Evolutionary conservation across 1,284 basidiomycete species (phyloP).

Genomic region (Sanguinoderma infundibulare): DNA sequence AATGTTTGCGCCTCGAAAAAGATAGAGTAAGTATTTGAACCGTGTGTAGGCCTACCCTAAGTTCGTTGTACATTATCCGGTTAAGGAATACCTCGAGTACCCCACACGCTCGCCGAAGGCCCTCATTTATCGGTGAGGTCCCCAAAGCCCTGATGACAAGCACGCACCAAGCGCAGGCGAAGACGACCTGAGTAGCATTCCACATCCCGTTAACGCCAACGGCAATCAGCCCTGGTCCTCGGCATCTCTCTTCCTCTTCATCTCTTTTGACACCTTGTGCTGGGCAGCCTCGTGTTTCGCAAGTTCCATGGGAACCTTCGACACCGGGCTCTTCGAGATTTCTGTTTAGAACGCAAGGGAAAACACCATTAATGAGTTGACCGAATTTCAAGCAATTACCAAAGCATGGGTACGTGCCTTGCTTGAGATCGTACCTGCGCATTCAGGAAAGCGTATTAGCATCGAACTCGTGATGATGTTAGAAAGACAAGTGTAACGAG

Average conservation of each 20-base stretch:
- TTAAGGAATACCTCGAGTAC: no score
- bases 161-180: slow-evolving; percentile 10
- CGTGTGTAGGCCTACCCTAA: background rate
- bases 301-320: slow-evolving; percentile 86
- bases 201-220: background rate
- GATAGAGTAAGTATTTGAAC: no score
- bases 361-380: slow-evolving; percentile 9
- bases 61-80: no score
- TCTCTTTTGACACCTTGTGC: slow-evolving; percentile 86
- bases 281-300: slow-evolving; percentile 91
- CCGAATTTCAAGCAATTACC: slow-evolving; percentile 10
- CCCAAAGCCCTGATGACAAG: slow-evolving; percentile 6
- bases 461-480: background rate
- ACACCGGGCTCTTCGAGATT: slow-evolving; percentile 91
- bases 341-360: slow-evolving; percentile 50
- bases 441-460: slow-evolving; percentile 27
- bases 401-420: slow-evolving; percentile 57
- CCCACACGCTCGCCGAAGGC: slow-evolving; percentile 10
- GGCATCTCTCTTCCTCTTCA: slow-evolving; percentile 87
- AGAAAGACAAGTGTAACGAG: slow-evolving; percentile 17
- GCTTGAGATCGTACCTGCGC: slow-evolving; percentile 85
- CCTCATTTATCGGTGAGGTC: background rate
- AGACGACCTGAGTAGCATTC: background rate
- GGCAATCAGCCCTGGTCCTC: slow-evolving; percentile 63
- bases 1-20: no score